These are phyloP conservation scores for Lichtheimia hyalospora DNA, from an alignment of 371 early-diverging fungal genomes.

Conservation along the genomic window DNA sequence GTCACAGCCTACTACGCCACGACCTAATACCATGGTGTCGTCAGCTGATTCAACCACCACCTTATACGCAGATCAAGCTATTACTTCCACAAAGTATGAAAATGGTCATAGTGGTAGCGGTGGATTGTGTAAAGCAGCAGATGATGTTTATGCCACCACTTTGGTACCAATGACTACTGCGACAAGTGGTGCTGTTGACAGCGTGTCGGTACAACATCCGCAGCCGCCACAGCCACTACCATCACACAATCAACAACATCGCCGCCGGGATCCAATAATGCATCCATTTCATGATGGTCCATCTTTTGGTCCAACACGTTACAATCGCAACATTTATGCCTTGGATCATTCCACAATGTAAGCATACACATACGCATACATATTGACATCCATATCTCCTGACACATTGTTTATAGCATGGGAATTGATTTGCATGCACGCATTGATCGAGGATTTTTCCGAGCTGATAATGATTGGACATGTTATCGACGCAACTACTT, in stretches of 20 bases:
- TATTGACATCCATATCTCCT: too few relatives aligned
- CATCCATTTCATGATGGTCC: conserved; percentile 4
- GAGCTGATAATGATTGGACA: conserved; percentile 83
- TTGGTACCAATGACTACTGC: too few relatives aligned
- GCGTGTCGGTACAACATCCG: too few relatives aligned
- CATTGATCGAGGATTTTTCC: conserved; percentile 79
- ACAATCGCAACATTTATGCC: conserved; percentile 59
- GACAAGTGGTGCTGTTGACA: too few relatives aligned
- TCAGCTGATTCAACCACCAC: background rate
- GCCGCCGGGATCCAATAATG: too few relatives aligned
- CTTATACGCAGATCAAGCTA: too few relatives aligned
- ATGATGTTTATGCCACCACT: too few relatives aligned
- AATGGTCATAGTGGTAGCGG: too few relatives aligned
- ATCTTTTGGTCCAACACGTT: conserved; percentile 58
- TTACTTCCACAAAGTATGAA: too few relatives aligned
- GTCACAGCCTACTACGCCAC: conserved; percentile 27
- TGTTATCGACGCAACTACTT: conserved; percentile 94
- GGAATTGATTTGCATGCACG: conserved; percentile 58
- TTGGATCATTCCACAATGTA: conserved; percentile 49
- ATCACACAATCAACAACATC: too few relatives aligned
- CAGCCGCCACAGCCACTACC: background rate
- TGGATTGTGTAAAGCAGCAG: too few relatives aligned
- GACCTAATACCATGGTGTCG: conserved; percentile 2
- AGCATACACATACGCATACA: background rate
- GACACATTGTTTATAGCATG: conserved; percentile 12